Evolutionary conservation across 768 basidiomycete genomes (phyloP).

Genomic region (Tylopilus vinaceipallidus): DNA sequence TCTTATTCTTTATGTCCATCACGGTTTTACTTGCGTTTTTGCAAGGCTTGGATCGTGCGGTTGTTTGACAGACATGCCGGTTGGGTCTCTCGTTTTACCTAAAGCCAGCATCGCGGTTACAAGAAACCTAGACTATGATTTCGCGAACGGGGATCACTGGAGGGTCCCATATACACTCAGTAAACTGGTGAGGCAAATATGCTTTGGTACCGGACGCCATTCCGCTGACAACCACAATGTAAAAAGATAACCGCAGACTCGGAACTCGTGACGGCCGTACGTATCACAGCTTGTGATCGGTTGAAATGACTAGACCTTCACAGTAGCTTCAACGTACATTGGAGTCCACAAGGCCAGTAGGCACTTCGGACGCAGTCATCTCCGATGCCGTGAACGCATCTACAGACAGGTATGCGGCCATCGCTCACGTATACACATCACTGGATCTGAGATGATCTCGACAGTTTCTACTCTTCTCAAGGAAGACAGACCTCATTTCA

Average conservation of each 20-base stretch:
- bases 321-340: conserved; percentile 48
- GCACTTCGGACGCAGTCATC: conserved; percentile 38
- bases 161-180: conserved; percentile 61
- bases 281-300: conserved; percentile 16
- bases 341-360: conserved; percentile 42
- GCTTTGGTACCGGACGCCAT: background rate
- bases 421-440: background rate
- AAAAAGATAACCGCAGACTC: conserved; percentile 62
- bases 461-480: conserved; percentile 84
- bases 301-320: conserved; percentile 5
- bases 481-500: conserved; percentile 80
- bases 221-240: background rate
- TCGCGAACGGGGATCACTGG: conserved; percentile 42
- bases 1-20: background rate
- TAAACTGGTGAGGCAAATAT: conserved; percentile 47
- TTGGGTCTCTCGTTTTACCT: conserved; percentile 77
- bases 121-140: conserved; percentile 79
- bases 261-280: conserved; percentile 49
- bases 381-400: conserved; percentile 63
- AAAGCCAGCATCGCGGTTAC: conserved; percentile 63
- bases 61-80: conserved; percentile 60
- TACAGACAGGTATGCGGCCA: conserved; percentile 61
- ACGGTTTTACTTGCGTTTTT: background rate
- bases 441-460: conserved; percentile 5
- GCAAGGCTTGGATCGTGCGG: conserved; percentile 81